Evolutionary conservation across 1,139 yeast species (phyloP).

Genomic region (Hansenula sp.): DNA sequence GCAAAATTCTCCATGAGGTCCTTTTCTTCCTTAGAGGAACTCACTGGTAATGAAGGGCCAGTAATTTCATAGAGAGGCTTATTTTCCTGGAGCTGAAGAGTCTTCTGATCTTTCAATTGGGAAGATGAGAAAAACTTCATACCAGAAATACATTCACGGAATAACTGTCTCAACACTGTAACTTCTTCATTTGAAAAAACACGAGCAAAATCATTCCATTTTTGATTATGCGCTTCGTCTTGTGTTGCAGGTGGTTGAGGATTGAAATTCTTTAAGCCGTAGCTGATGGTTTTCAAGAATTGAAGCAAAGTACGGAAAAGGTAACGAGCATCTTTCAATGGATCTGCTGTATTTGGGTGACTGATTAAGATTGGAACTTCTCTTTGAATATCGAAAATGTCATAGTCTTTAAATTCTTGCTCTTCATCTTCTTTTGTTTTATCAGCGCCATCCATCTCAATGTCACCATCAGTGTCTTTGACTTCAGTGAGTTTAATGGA

Average conservation of each 20-base stretch:
- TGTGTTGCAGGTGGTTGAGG: conserved; percentile 77
- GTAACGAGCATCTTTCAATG: conserved; percentile 83
- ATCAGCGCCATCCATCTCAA: conserved; percentile 22
- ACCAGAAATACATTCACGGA: conserved; percentile 83
- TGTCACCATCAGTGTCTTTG: conserved; percentile 26
- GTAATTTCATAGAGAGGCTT: conserved; percentile 58
- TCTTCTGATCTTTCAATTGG: conserved; percentile 37
- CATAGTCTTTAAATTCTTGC: conserved; percentile 24
- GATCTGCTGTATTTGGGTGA: conserved; percentile 48
- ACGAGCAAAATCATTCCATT: conserved; percentile 89
- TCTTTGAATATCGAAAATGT: conserved; percentile 44
- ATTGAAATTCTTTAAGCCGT: conserved; percentile 85
- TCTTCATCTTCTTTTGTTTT: conserved; percentile 18
- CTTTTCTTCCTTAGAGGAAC: conserved; percentile 89
- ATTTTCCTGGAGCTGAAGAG: conserved; percentile 13
- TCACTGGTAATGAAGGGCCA: conserved; percentile 78
- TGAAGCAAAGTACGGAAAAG: conserved; percentile 86
- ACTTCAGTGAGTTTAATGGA: not conserved
- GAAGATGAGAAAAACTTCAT: conserved; percentile 67
- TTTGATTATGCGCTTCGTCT: conserved; percentile 54
- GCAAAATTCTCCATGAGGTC: conserved; percentile 96
- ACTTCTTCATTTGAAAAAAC: conserved; percentile 82
- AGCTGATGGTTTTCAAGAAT: conserved; percentile 84
- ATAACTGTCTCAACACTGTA: conserved; percentile 66
- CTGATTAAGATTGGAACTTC: conserved; percentile 45